Base-by-base conservation (phyloP, 169 alveolate species). In the Perkinsus marinus region DNA sequence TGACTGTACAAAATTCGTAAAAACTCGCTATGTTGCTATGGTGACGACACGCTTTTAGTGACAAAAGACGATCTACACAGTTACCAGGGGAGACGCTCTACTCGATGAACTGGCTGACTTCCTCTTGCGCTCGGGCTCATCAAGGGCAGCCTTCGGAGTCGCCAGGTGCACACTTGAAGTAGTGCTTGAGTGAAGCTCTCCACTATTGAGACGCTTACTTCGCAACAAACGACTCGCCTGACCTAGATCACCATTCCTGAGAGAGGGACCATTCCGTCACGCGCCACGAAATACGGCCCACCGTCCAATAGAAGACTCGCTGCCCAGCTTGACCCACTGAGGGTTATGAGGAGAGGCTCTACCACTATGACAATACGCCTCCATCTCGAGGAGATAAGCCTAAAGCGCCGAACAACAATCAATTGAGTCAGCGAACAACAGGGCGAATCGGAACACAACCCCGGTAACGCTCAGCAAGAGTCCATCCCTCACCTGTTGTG, bases 401-500 rank as follows among this genome's bases (percentile, higher is more conserved):
- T 57, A 30, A 57, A 41, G 10, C 46, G 10, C n/a, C n/a, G n/a
- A n/a, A n/a, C n/a, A n/a, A n/a, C n/a, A n/a, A n/a, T n/a, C n/a
- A n/a, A n/a, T n/a, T n/a, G n/a, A n/a, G n/a, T n/a, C n/a, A n/a
- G n/a, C n/a, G n/a, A n/a, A n/a, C n/a, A n/a, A n/a, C n/a, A n/a
- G n/a, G n/a, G n/a, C n/a, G n/a, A n/a, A n/a, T n/a, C n/a, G n/a
- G n/a, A n/a, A n/a, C n/a, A n/a, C n/a, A n/a, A n/a, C n/a, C n/a
- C n/a, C 46, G 46, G 10, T 41, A 3, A 41, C 46, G 10, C 46
- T 41, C 46, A 41, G 19, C 46, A 41, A 3, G 46, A 41, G 46
- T n/a, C n/a, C n/a, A n/a, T n/a, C n/a, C n/a, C n/a, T n/a, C n/a
- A 57, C 79, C 90, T 97, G 95, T 91, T 97, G 96, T 26, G 99